Evolutionary conservation across 202 grass and related monocot species (phyloP).

Genomic region (Schoenoplectus triqueter): DNA sequence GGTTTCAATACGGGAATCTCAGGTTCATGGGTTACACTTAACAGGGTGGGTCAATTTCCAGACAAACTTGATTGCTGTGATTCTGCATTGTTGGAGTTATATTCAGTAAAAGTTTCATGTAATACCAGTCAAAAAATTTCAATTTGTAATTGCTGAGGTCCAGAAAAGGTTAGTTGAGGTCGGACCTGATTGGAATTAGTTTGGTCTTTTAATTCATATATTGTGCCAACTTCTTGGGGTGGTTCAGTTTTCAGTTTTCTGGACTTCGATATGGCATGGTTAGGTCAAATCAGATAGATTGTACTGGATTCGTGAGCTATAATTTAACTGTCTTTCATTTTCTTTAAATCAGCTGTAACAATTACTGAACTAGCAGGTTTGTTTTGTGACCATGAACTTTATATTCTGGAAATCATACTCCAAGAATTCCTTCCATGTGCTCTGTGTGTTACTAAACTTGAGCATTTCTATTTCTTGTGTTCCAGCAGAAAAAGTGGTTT

Average conservation of each 20-base stretch:
- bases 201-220: background rate
- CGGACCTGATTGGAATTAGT: background rate
- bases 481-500: constrained; percentile 88
- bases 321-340: background rate
- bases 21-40: background rate
- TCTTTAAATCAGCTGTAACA: background rate
- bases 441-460: background rate
- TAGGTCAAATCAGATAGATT: background rate
- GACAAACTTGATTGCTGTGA: background rate
- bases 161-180: background rate
- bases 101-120: background rate
- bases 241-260: background rate
- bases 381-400: background rate
- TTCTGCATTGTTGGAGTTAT: no score
- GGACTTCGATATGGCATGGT: background rate
- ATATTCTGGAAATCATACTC: background rate
- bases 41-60: background rate
- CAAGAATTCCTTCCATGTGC: constrained; percentile 13
- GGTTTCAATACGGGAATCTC: background rate
- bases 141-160: background rate
- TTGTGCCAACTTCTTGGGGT: background rate
- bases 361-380: background rate
- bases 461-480: constrained; percentile 5
- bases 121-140: background rate
- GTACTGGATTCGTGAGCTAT: no score